Evolutionary conservation across 208 protist genomes (phyloP), one percentile per base, ranked within the genome.

Genomic region (Zelonia costaricensis): DNA sequence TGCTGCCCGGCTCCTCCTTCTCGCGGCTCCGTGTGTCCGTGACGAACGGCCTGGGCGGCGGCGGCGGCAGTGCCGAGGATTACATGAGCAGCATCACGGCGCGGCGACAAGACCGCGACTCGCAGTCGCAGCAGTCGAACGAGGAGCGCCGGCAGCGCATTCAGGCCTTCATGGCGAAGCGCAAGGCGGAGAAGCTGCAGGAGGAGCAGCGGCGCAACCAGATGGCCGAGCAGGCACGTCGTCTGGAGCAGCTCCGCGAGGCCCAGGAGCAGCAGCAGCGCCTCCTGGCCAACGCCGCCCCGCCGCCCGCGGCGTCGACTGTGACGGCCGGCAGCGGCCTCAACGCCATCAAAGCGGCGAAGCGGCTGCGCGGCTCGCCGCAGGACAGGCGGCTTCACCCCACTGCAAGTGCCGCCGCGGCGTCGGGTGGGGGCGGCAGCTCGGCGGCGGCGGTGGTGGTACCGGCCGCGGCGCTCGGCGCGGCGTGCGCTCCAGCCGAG

Each of bases 61-160:
- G n/a, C n/a, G n/a, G n/a, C n/a, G n/a, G n/a, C n/a, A n/a, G n/a
- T n/a, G n/a, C 45, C 18, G 67, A 59, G 45, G 59, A 60, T 15
- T 30, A n/a, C n/a, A n/a, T n/a, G n/a, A n/a, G n/a, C n/a, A n/a
- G n/a, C n/a, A n/a, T n/a, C n/a, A n/a, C 46, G 6, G 42, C 36
- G 35, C 8, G 28, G 45, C 56, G 64, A 22, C 58, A 15, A 13
- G 53, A 51, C 10, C 72, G 64, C 18, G 72, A 64, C 6, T 45
- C 33, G 27, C 53, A 65, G 42, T 47, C 27, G 36, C 67, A 78
- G 54, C 58, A 74, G 44, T 71, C 72, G 23, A 84, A 81, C 69
- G 80, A 87, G 57, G 84, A 86, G 69, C 76, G 84, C 30, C 71
- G 74, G 30, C 77, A 83, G 67, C 76, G 84, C 38, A 79, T 91